Evolutionary conservation across 371 early-diverging fungal species (phyloP).

Genomic region (Saksenaea oblongispora): DNA sequence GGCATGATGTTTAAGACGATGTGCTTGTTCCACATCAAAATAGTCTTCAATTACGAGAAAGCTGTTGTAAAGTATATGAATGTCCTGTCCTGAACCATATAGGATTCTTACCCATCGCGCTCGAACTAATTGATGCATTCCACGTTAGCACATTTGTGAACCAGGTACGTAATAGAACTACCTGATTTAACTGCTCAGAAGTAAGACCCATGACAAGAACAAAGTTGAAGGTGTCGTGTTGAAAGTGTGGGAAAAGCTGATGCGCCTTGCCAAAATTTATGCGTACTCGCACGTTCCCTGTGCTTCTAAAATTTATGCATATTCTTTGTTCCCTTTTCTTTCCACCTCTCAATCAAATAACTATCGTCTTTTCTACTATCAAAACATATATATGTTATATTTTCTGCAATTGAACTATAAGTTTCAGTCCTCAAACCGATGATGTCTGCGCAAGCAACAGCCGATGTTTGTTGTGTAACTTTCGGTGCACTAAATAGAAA

Average conservation of each 20-base stretch:
- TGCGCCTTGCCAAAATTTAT: too few relatives aligned
- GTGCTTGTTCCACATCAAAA: slow-evolving; percentile 54
- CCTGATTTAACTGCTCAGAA: neutral
- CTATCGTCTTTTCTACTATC: too few relatives aligned
- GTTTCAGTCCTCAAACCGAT: too few relatives aligned
- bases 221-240: neutral
- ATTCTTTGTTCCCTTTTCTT: too few relatives aligned
- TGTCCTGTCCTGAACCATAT: neutral
- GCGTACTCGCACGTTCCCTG: too few relatives aligned
- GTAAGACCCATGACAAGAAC: neutral
- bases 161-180: neutral
- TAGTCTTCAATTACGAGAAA: slow-evolving; percentile 75
- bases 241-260: neutral
- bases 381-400: too few relatives aligned
- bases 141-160: neutral
- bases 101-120: slow-evolving; percentile 11
- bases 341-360: too few relatives aligned
- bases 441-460: too few relatives aligned
- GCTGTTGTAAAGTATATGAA: slow-evolving; percentile 27
- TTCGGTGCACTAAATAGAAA: too few relatives aligned
- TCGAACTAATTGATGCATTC: slow-evolving; percentile 8
- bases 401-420: too few relatives aligned
- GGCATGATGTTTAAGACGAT: slow-evolving; percentile 55
- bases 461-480: too few relatives aligned
- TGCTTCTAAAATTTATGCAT: too few relatives aligned